Percentiles rank a stretch among this genome's conserved stretches.
These are phyloP conservation scores for Geoglossum glabrum DNA, from an alignment of 495 filamentous ascomycete genomes.

Conservation along the genomic window DNA sequence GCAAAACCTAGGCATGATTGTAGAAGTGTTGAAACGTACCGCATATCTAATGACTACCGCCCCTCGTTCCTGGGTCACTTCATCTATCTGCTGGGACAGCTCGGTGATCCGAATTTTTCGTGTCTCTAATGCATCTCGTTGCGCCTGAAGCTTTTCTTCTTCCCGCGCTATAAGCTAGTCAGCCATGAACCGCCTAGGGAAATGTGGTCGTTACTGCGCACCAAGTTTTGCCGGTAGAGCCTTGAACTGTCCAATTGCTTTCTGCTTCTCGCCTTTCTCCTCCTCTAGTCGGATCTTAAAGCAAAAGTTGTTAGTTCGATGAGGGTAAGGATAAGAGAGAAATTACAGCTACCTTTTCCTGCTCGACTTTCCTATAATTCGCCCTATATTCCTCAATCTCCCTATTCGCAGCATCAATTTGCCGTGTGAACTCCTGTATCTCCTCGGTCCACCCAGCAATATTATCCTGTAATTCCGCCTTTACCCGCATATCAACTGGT, in stretches of 20 bases:
- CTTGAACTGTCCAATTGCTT: slow-evolving; percentile 35
- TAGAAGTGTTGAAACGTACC: slow-evolving; percentile 22
- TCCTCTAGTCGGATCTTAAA: slow-evolving; percentile 24
- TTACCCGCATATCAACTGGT: slow-evolving; percentile 44
- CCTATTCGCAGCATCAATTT: slow-evolving; percentile 16
- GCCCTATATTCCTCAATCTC: slow-evolving; percentile 16
- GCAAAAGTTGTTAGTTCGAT: neutral
- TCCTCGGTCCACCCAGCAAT: slow-evolving; percentile 23
- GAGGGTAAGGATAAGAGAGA: neutral
- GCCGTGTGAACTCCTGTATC: slow-evolving; percentile 16
- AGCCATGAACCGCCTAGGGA: neutral
- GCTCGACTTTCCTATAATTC: slow-evolving; percentile 20
- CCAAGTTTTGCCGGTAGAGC: slow-evolving; percentile 51
- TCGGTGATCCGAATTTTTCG: slow-evolving; percentile 23
- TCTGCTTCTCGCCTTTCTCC: slow-evolving; percentile 38
- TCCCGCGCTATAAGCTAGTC: slow-evolving; percentile 25
- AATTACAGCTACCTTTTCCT: slow-evolving; percentile 23
- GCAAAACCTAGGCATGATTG: neutral
- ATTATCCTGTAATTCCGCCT: slow-evolving; percentile 25
- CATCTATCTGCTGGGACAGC: slow-evolving; percentile 31
- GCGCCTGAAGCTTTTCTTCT: slow-evolving; percentile 26
- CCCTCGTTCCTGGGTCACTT: slow-evolving; percentile 39
- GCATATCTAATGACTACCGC: slow-evolving; percentile 42
- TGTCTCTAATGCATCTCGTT: slow-evolving; percentile 13
- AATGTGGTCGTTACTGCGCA: slow-evolving; percentile 16